Conservation (phyloP, 2,329 filamentous ascomycete species). For the Colletotrichum lupini region DNA sequence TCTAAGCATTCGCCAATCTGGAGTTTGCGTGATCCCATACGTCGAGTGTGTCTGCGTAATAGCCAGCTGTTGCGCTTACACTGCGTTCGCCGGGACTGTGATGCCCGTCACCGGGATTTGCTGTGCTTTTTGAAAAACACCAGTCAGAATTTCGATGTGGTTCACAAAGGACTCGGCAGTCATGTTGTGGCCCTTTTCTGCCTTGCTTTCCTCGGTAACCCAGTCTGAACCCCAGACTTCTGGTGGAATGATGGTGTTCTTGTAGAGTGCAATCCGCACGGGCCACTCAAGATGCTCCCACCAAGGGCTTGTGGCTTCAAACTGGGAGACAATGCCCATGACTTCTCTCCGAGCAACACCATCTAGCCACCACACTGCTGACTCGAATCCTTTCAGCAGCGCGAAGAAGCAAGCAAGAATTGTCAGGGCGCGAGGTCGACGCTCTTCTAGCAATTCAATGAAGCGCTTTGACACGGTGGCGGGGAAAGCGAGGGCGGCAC, state of each 20-base stretch:
- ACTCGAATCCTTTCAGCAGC: constrained; percentile 69
- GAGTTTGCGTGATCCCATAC: not conserved
- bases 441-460: constrained; percentile 68
- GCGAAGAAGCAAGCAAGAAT: constrained; percentile 76
- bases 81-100: constrained; percentile 29
- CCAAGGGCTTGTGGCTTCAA: constrained; percentile 69
- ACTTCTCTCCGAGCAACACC: constrained; percentile 75
- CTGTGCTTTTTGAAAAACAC: constrained; percentile 49
- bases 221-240: constrained; percentile 68
- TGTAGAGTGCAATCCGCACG: constrained; percentile 67
- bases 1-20: not conserved
- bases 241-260: constrained; percentile 62
- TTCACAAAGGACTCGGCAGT: constrained; percentile 48
- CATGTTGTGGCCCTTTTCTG: constrained; percentile 42
- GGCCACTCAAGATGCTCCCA: constrained; percentile 73
- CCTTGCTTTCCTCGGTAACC: constrained; percentile 53
- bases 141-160: constrained; percentile 59
- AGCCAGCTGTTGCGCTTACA: constrained; percentile 32
- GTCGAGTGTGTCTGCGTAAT: constrained; percentile 8
- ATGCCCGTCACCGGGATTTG: constrained; percentile 38
- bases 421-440: constrained; percentile 70
- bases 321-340: constrained; percentile 69
- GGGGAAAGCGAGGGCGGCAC: constrained; percentile 71
- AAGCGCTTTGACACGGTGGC: constrained; percentile 72
- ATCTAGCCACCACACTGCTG: constrained; percentile 74